A percentile compares a stretch with the other conserved stretches of the same genome.
Conservation (phyloP, 2,329 filamentous ascomycete genomes). For the Diaporthe ampelina region DNA sequence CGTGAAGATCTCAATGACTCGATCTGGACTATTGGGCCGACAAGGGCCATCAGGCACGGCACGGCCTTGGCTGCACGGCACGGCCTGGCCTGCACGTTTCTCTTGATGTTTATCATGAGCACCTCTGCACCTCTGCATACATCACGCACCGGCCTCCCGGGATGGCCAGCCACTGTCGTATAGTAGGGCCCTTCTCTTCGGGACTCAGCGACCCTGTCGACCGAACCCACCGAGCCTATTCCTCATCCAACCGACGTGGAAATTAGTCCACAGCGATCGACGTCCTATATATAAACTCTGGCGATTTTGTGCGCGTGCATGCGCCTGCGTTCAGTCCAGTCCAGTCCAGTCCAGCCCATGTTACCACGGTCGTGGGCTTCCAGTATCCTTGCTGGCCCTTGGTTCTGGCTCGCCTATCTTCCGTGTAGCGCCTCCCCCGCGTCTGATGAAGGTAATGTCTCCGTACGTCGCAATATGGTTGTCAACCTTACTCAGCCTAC, state of each 20-base stretch:
- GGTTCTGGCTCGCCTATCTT: background rate
- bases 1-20: conserved; percentile 27
- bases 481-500: conserved; percentile 11
- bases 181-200: background rate
- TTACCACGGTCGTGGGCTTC: background rate
- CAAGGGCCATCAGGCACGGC: conserved; percentile 23
- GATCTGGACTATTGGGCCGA: conserved; percentile 24
- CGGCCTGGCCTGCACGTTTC: conserved; percentile 28
- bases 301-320: background rate
- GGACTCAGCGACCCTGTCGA: background rate
- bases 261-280: background rate
- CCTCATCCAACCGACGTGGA: background rate
- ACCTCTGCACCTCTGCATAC: background rate
- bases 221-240: conserved; percentile 23
- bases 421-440: background rate
- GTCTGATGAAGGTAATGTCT: background rate
- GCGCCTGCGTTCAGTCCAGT: conserved; percentile 3
- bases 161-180: background rate
- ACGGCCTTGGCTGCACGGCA: conserved; percentile 30
- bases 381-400: background rate
- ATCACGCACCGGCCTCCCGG: conserved; percentile 8
- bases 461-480: background rate
- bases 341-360: background rate
- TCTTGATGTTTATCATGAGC: background rate
- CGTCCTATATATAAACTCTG: conserved; percentile 31